phyloP scores from a whole-genome alignment of 371 early-diverging fungal species.

The Mortierella sp. region DNA sequence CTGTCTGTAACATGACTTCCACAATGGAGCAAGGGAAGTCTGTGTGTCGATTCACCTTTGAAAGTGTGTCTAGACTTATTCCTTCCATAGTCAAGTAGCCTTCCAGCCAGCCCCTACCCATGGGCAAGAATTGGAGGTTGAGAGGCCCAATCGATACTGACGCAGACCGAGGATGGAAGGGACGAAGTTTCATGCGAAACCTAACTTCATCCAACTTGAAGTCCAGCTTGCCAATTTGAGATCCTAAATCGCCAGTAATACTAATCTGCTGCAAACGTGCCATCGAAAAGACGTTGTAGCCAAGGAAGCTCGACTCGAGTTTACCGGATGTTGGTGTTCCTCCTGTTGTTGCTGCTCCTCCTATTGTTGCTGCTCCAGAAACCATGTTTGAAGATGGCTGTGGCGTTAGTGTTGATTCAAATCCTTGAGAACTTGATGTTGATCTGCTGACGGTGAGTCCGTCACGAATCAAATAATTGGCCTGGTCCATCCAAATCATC shows the following conservation, averaged over 20 bases:
- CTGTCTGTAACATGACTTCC: conserved; percentile 45
- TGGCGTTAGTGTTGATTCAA: conserved; percentile 19
- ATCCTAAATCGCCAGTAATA: conserved; percentile 79
- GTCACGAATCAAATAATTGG: conserved; percentile 58
- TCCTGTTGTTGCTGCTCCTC: neutral
- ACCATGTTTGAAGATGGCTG: conserved; percentile 6
- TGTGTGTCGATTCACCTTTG: conserved; percentile 39
- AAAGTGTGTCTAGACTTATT: conserved; percentile 28
- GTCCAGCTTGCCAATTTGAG: conserved; percentile 78
- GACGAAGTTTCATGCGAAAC: conserved; percentile 62
- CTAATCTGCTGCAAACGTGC: conserved; percentile 63
- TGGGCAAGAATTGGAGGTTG: conserved; percentile 46
- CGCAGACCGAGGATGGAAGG: conserved; percentile 59
- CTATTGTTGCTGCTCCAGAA: neutral
- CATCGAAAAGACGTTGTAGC: conserved; percentile 62
- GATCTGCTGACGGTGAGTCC: conserved; percentile 41
- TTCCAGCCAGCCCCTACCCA: conserved; percentile 49
- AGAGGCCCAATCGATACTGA: conserved; percentile 62
- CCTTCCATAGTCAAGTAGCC: conserved; percentile 49
- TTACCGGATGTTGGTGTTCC: conserved; percentile 23
- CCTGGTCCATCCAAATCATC: conserved; percentile 75
- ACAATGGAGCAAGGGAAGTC: conserved; percentile 49
- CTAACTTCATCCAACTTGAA: conserved; percentile 62
- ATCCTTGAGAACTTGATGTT: conserved; percentile 33
- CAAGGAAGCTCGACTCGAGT: conserved; percentile 61